Conservation (phyloP, 2,329 filamentous ascomycete species). For the Fonsecaea nubica region DNA sequence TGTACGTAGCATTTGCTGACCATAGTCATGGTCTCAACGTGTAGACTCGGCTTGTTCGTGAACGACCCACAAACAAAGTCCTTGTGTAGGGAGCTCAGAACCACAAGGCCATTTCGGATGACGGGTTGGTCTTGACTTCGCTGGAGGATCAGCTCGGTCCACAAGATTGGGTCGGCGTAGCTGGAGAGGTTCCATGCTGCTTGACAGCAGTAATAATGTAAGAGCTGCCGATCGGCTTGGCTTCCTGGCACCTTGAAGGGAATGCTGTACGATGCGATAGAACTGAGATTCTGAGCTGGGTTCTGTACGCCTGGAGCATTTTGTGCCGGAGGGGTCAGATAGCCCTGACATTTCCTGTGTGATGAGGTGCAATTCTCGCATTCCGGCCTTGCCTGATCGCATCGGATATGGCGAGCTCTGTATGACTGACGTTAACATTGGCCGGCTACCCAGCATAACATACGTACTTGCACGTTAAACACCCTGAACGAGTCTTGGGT, state of each 20-base stretch:
- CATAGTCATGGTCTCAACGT: slow-evolving; percentile 21
- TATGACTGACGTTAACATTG: not conserved
- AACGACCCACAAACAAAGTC: slow-evolving; percentile 29
- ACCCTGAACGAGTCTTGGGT: slow-evolving; percentile 32
- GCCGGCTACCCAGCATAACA: not conserved
- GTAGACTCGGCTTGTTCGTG: not conserved
- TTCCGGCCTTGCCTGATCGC: slow-evolving; percentile 43
- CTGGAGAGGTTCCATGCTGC: slow-evolving; percentile 69
- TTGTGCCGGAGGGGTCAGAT: slow-evolving; percentile 48
- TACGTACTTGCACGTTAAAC: slow-evolving; percentile 34
- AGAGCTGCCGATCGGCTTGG: slow-evolving; percentile 20
- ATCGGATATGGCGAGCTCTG: slow-evolving; percentile 28
- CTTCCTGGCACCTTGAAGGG: slow-evolving; percentile 27
- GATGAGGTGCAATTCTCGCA: slow-evolving; percentile 63
- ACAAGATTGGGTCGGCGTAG: slow-evolving; percentile 71
- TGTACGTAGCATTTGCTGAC: slow-evolving; percentile 41
- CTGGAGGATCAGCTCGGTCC: slow-evolving; percentile 67
- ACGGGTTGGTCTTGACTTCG: slow-evolving; percentile 67
- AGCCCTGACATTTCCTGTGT: slow-evolving; percentile 66
- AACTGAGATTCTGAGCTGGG: not conserved
- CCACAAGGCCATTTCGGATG: slow-evolving; percentile 69
- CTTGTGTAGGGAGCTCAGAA: slow-evolving; percentile 70
- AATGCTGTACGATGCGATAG: slow-evolving; percentile 22
- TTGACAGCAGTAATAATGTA: slow-evolving; percentile 65
- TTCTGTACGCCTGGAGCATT: not conserved